Evolutionary conservation across 148 eudicot genomes (phyloP).

Genomic region (Bassia scoparia): DNA sequence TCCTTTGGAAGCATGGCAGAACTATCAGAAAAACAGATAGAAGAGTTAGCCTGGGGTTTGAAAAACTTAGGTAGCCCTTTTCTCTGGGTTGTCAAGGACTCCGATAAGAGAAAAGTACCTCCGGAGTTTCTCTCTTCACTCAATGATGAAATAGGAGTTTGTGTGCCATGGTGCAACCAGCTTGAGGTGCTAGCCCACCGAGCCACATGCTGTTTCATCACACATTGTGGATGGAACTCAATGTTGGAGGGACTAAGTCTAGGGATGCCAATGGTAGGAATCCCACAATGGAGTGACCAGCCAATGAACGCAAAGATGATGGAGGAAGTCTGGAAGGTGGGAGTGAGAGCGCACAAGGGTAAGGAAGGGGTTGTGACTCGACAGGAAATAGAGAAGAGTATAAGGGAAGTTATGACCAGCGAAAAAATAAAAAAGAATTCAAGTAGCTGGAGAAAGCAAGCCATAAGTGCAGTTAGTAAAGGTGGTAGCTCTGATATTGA

Average conservation of each 20-base stretch:
- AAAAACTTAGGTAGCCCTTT: slow-evolving; percentile 16
- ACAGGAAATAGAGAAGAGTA: slow-evolving; percentile 20
- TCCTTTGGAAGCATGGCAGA: slow-evolving; percentile 39
- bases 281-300: slow-evolving; percentile 36
- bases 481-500: slow-evolving; percentile 33
- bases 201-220: slow-evolving; percentile 31
- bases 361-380: slow-evolving; percentile 23
- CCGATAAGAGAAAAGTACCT: slow-evolving; percentile 21
- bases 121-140: slow-evolving; percentile 16
- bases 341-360: slow-evolving; percentile 22
- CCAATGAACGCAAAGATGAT: slow-evolving; percentile 31
- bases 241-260: slow-evolving; percentile 26
- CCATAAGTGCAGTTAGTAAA: slow-evolving; percentile 19
- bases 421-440: slow-evolving; percentile 17
- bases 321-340: slow-evolving; percentile 32
- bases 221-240: slow-evolving; percentile 37
- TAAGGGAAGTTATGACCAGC: slow-evolving; percentile 19
- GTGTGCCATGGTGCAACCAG: slow-evolving; percentile 32
- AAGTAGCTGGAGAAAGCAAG: slow-evolving; percentile 20
- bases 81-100: slow-evolving; percentile 32
- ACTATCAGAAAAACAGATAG: slow-evolving; percentile 21
- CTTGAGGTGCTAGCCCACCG: slow-evolving; percentile 35
- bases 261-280: slow-evolving; percentile 34
- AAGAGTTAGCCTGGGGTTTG: slow-evolving; percentile 23
- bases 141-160: slow-evolving; percentile 14